Evolutionary conservation across 768 basidiomycete species (phyloP).

Genomic region (Tylopilus balloui): DNA sequence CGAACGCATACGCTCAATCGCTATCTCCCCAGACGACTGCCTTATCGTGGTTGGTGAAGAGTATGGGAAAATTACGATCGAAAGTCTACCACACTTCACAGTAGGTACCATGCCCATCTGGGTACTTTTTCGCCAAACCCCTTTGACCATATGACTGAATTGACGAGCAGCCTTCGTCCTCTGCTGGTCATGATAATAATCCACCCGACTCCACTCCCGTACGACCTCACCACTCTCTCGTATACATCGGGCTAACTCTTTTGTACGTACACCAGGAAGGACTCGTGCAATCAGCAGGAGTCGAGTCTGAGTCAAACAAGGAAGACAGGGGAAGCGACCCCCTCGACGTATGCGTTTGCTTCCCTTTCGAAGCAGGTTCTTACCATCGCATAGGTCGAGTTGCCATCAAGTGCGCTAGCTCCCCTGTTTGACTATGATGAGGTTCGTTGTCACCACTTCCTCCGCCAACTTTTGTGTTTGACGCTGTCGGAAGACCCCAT

Average conservation of each 20-base stretch:
- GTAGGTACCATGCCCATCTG: not conserved
- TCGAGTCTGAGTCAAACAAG: too few species aligned
- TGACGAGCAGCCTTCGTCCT: not conserved
- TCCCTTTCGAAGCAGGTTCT: not conserved
- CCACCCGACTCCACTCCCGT: not conserved
- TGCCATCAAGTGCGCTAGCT: not conserved
- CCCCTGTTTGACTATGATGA: conserved; percentile 1
- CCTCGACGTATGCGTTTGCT: not conserved
- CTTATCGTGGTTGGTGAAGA: not conserved
- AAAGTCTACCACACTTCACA: not conserved
- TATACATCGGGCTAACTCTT: not conserved
- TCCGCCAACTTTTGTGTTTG: not conserved
- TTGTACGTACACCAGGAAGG: not conserved
- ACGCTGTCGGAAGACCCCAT: too few species aligned
- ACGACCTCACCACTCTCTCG: too few species aligned
- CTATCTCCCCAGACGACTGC: not conserved
- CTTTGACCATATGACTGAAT: not conserved
- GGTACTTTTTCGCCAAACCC: not conserved
- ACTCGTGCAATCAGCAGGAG: not conserved
- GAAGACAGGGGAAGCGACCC: not conserved
- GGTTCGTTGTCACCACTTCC: too few species aligned
- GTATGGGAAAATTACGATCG: not conserved
- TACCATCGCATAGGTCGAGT: not conserved
- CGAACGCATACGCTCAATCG: too few species aligned
- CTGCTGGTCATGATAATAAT: not conserved